Percentiles rank a stretch among this genome's conserved stretches.
These are phyloP conservation scores for Stenogyne calaminthoides DNA, from an alignment of 305 asterid genomes.

Conservation along the genomic window DNA sequence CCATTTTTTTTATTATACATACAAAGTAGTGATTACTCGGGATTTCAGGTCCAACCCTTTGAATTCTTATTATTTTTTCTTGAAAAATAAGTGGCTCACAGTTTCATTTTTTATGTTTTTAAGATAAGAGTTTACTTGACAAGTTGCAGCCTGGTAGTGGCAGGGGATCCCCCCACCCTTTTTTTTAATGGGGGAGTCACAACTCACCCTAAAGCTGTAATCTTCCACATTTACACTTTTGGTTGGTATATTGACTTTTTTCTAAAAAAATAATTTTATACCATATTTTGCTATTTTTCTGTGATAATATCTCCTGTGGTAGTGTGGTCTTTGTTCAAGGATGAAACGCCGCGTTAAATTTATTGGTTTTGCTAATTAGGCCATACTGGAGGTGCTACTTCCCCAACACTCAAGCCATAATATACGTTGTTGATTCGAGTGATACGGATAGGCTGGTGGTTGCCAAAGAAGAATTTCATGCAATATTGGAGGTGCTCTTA, in stretches of 20 bases:
- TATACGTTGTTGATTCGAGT: slow-evolving; percentile 97
- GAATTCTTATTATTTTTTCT: not conserved
- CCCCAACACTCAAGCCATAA: slow-evolving; percentile 97
- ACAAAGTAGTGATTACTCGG: not conserved
- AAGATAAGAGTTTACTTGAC: not conserved
- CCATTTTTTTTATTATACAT: not conserved
- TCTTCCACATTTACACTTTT: not conserved
- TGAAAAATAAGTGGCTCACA: not conserved
- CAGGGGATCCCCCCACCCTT: not conserved
- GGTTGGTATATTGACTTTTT: not conserved
- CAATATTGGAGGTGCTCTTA: slow-evolving; percentile 79
- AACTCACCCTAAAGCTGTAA: slow-evolving; percentile 1
- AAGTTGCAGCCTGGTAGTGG: not conserved
- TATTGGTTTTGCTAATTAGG: slow-evolving; percentile 43
- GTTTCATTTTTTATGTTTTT: not conserved
- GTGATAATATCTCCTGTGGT: slow-evolving; percentile 8
- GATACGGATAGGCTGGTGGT: slow-evolving; percentile 92
- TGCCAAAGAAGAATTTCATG: slow-evolving; percentile 96
- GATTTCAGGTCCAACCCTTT: not conserved
- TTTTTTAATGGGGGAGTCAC: not conserved
- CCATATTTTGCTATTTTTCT: not conserved
- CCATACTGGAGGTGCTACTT: slow-evolving; percentile 99
- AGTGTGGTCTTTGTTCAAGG: slow-evolving; percentile 9
- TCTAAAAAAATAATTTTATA: too few species aligned
- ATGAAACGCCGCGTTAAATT: not conserved